These are phyloP conservation scores for Coemansia sp. DNA, from an alignment of 192 early-diverging fungal species.

Conservation along the genomic window DNA sequence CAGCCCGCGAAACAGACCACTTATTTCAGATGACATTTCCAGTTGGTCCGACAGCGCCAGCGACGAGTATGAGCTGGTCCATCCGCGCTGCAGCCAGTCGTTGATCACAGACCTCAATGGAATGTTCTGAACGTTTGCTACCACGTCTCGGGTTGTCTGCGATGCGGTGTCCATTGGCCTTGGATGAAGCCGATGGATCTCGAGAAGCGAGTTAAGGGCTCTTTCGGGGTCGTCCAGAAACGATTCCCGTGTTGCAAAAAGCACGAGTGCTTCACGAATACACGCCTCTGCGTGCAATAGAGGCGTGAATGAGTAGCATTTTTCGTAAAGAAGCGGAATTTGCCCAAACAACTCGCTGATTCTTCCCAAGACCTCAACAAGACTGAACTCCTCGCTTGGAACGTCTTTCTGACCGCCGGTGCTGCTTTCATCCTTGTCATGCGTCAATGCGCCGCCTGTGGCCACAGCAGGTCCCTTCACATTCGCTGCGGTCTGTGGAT, in stretches of 20 bases:
- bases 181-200: slow-evolving; percentile 3
- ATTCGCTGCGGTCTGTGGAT: neutral
- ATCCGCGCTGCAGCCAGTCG: slow-evolving; percentile 45
- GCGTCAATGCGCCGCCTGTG: neutral
- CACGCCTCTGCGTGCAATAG: slow-evolving; percentile 51
- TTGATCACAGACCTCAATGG: slow-evolving; percentile 25
- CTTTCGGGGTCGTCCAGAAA: slow-evolving; percentile 19
- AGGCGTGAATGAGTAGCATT: slow-evolving; percentile 45
- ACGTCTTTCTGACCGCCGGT: neutral
- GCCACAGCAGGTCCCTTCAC: neutral
- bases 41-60: slow-evolving; percentile 43
- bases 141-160: slow-evolving; percentile 25
- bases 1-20: slow-evolving; percentile 23
- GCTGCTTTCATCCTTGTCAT: neutral
- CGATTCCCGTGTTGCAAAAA: slow-evolving; percentile 36
- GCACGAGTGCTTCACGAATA: slow-evolving; percentile 44
- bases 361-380: slow-evolving; percentile 8
- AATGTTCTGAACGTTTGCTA: slow-evolving; percentile 18
- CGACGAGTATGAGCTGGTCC: slow-evolving; percentile 28
- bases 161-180: neutral
- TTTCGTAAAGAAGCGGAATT: slow-evolving; percentile 43
- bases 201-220: slow-evolving; percentile 26
- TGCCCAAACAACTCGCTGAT: slow-evolving; percentile 28
- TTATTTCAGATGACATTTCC: slow-evolving; percentile 29
- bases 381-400: neutral